These are phyloP conservation scores for Stagonosporopsis vannaccii DNA, from an alignment of 2,329 filamentous ascomycete genomes.

Conservation along the genomic window DNA sequence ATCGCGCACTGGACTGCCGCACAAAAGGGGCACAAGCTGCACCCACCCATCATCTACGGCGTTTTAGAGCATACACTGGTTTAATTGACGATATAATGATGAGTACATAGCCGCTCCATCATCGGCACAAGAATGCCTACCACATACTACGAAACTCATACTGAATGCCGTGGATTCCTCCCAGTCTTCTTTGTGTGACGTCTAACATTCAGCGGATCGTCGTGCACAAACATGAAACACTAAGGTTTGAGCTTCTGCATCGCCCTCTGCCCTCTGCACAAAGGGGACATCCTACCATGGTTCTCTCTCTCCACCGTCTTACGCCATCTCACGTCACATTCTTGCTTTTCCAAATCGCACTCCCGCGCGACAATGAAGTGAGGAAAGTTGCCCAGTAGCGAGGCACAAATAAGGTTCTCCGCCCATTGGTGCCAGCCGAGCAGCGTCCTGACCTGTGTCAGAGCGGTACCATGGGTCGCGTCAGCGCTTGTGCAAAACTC, in stretches of 20 bases:
- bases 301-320: not conserved
- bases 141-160: not conserved
- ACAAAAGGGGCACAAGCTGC: conserved; percentile 18
- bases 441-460: conserved; percentile 10
- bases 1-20: conserved; percentile 18
- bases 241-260: conserved; percentile 1
- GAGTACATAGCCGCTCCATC: conserved; percentile 22
- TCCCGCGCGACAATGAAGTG: not conserved
- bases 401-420: conserved; percentile 13
- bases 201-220: not conserved
- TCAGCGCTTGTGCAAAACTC: conserved; percentile 14
- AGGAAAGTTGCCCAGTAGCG: conserved; percentile 4
- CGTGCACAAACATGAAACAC: conserved; percentile 6
- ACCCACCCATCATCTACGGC: conserved; percentile 17
- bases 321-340: not conserved
- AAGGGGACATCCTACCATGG: not conserved
- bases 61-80: conserved; percentile 19
- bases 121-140: conserved; percentile 21
- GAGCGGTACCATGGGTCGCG: conserved; percentile 10
- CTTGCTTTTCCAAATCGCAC: not conserved
- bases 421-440: not conserved
- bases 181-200: not conserved
- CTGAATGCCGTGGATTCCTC: not conserved
- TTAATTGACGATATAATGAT: conserved; percentile 22
- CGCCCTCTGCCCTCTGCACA: not conserved